These are phyloP conservation scores for Podaxis rugospora DNA, from an alignment of 768 basidiomycete species.

Conservation along the genomic window DNA sequence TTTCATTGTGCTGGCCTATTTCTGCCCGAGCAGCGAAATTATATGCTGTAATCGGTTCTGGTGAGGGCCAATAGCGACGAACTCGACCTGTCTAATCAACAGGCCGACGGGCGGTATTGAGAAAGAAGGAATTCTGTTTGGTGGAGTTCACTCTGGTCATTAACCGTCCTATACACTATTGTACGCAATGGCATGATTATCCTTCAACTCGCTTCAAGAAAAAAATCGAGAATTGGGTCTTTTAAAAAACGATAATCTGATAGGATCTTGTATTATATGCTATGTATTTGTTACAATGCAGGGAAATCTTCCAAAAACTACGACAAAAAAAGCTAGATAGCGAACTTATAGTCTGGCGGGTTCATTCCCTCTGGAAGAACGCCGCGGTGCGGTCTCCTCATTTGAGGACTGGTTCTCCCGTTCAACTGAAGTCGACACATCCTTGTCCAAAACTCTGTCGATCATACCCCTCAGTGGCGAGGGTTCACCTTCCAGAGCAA, in stretches of 20 bases:
- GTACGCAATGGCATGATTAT: slow-evolving; percentile 23
- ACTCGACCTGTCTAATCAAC: slow-evolving; percentile 52
- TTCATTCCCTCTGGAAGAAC: background rate
- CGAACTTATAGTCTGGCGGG: background rate
- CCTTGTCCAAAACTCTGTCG: slow-evolving; percentile 20
- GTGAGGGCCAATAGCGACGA: slow-evolving; percentile 64
- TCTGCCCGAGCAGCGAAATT: slow-evolving; percentile 74
- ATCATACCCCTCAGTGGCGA: slow-evolving; percentile 51
- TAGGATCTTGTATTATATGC: background rate
- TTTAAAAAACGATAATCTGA: background rate
- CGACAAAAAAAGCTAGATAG: background rate
- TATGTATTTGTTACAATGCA: background rate
- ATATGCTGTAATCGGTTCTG: slow-evolving; percentile 77
- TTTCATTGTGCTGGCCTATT: slow-evolving; percentile 43
- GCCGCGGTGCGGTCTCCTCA: background rate
- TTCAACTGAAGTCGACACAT: background rate
- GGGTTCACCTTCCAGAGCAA: slow-evolving; percentile 51
- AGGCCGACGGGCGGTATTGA: slow-evolving; percentile 42
- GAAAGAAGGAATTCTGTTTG: slow-evolving; percentile 29
- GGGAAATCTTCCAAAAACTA: background rate
- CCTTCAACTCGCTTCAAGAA: background rate
- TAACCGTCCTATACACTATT: slow-evolving; percentile 11
- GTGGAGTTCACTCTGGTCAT: slow-evolving; percentile 28
- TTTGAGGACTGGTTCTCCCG: background rate
- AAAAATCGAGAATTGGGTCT: background rate